These are phyloP conservation scores for Chaetomium sp. DNA, from an alignment of 2,329 filamentous ascomycete species.

Conservation along the genomic window DNA sequence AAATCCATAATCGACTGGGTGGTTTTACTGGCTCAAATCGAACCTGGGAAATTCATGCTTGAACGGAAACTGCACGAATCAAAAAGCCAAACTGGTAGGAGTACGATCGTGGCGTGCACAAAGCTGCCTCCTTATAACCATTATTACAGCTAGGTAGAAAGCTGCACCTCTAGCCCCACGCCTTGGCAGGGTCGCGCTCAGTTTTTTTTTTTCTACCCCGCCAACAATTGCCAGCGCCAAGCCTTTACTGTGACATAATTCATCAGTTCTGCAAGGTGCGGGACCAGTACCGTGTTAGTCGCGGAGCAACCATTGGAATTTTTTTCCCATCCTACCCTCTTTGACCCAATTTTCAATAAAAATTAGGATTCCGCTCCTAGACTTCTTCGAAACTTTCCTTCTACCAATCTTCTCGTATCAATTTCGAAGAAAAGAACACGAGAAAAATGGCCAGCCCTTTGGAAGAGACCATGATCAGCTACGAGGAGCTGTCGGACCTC, in stretches of 20 bases:
- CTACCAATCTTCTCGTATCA: neutral
- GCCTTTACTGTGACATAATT: conserved; percentile 6
- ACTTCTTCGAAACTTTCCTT: no score
- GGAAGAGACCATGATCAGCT: conserved; percentile 47
- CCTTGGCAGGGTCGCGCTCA: neutral
- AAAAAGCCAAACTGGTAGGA: no score
- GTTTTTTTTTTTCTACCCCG: conserved; percentile 2
- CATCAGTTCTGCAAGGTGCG: neutral
- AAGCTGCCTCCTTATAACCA: no score
- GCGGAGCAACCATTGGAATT: conserved; percentile 3
- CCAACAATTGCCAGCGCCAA: conserved; percentile 10
- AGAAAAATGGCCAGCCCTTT: conserved; percentile 23
- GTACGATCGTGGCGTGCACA: no score
- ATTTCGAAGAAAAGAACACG: neutral
- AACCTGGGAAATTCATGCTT: no score
- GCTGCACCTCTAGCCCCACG: no score
- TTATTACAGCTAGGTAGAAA: no score
- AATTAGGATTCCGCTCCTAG: no score
- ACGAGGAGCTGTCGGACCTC: conserved; percentile 71
- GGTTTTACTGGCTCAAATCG: no score
- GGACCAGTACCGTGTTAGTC: conserved; percentile 11
- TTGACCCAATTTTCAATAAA: neutral
- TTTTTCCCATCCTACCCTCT: conserved; percentile 4
- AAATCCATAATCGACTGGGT: no score
- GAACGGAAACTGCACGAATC: no score